Percentiles rank a stretch among this genome's conserved stretches.
Conservation (phyloP, 306 rosid species). For the Arachis hypogaea region DNA sequence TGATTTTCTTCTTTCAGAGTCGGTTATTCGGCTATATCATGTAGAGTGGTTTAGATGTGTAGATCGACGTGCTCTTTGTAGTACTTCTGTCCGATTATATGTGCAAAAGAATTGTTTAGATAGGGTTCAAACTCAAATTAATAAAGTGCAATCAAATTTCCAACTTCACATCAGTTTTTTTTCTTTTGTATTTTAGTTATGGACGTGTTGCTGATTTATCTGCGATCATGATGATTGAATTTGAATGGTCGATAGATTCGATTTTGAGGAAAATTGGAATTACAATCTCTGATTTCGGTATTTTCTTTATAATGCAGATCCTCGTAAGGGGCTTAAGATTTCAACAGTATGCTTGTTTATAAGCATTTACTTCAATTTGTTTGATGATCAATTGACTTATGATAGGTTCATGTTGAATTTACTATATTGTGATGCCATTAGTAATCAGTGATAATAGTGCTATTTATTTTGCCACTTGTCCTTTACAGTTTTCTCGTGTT, state of each 20-base stretch:
- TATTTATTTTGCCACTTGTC: no score
- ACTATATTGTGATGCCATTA: not conserved
- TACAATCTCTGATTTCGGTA: not conserved
- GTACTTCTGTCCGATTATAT: not conserved
- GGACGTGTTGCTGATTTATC: not conserved
- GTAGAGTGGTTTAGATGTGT: slow-evolving; percentile 49
- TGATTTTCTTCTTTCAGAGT: not conserved
- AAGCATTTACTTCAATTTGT: not conserved
- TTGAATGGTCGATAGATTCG: slow-evolving; percentile 28
- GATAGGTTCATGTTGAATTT: not conserved
- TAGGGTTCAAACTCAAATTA: slow-evolving; percentile 27
- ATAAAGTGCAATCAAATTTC: slow-evolving; percentile 39
- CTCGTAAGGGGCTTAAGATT: not conserved
- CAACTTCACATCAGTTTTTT: not conserved
- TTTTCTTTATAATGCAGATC: no score
- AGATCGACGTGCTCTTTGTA: slow-evolving; percentile 27
- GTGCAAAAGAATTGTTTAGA: slow-evolving; percentile 9
- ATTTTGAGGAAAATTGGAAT: not conserved
- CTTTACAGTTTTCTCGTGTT: not conserved
- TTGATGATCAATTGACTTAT: not conserved
- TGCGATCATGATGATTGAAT: not conserved
- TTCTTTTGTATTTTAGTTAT: not conserved
- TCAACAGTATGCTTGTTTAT: not conserved
- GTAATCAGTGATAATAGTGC: not conserved
- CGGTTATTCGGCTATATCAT: slow-evolving; percentile 37